A percentile compares a stretch with the other conserved stretches of the same genome.
Evolutionary conservation across 495 filamentous ascomycete species (phyloP).

Genomic region (Aspergillus hancockii): DNA sequence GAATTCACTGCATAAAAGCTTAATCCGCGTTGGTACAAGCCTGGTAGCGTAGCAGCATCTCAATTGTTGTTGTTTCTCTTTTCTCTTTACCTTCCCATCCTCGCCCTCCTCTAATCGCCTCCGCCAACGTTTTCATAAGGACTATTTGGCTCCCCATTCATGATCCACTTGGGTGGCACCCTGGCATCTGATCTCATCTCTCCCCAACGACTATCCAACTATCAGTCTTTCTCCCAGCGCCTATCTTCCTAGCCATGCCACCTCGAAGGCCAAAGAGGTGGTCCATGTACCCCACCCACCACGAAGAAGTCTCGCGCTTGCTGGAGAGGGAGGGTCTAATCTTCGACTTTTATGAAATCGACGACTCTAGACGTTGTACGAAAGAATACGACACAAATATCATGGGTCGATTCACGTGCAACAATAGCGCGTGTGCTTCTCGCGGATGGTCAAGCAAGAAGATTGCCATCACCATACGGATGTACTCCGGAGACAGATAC

Average conservation of each 20-base stretch:
- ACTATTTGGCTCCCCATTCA: too few species aligned
- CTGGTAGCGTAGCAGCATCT: too few species aligned
- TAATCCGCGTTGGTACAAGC: too few species aligned
- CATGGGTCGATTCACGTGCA: not conserved
- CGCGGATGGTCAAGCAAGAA: slow-evolving; percentile 36
- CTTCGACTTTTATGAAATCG: not conserved
- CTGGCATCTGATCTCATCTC: too few species aligned
- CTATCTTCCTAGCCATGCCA: not conserved
- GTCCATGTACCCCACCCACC: not conserved
- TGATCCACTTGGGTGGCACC: too few species aligned
- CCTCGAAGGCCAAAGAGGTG: not conserved
- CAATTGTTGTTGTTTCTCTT: too few species aligned
- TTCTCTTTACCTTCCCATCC: too few species aligned
- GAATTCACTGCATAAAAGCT: too few species aligned
- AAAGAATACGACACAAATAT: not conserved
- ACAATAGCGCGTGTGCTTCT: not conserved
- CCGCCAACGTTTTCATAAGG: too few species aligned
- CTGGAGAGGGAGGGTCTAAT: not conserved
- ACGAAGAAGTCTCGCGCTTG: not conserved
- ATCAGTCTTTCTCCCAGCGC: too few species aligned
- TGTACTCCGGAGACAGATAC: slow-evolving; percentile 40
- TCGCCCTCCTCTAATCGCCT: too few species aligned
- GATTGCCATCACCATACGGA: slow-evolving; percentile 49
- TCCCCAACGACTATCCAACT: too few species aligned
- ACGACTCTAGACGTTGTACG: not conserved